phyloP scores from a whole-genome alignment of 352 stramenopile species.

The Plasmopara viticola region DNA sequence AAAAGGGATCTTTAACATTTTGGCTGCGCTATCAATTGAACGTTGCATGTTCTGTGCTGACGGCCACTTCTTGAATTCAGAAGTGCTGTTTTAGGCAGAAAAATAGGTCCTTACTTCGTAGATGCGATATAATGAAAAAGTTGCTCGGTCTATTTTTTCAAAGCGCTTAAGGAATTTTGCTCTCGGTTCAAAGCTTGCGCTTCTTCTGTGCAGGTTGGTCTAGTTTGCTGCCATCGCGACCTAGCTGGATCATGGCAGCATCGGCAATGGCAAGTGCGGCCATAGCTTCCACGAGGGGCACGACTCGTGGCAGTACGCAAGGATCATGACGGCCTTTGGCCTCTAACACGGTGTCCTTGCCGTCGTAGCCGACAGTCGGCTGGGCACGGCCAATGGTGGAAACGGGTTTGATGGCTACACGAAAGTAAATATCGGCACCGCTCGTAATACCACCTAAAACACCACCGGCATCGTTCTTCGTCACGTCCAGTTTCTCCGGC shows the following conservation, averaged over 20 bases:
- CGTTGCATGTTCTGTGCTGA: too few relatives aligned
- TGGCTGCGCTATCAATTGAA: too few relatives aligned
- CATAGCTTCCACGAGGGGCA: conserved; percentile 98
- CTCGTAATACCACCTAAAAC: conserved; percentile 98
- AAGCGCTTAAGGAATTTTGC: neutral
- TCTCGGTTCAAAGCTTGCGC: conserved; percentile 36
- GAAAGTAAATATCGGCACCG: conserved; percentile 97
- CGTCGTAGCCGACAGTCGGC: conserved; percentile 92
- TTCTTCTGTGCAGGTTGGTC: conserved; percentile 53
- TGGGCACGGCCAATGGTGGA: conserved; percentile 97
- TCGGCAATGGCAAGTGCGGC: conserved; percentile 94
- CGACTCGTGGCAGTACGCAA: conserved; percentile 95
- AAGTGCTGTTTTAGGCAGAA: too few relatives aligned
- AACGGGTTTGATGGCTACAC: conserved; percentile 98
- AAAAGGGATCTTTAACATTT: too few relatives aligned
- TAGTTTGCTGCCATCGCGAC: conserved; percentile 70
- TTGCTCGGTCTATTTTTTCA: neutral
- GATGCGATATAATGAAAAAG: neutral
- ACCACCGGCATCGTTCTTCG: conserved; percentile 88
- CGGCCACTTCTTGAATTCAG: too few relatives aligned
- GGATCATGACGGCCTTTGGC: conserved; percentile 98
- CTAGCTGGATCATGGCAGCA: conserved; percentile 93
- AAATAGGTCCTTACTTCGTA: too few relatives aligned
- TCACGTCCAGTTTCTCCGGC: conserved; percentile 61
- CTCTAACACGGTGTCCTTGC: conserved; percentile 92